These are phyloP conservation scores for Echinosophora koreensis DNA, from an alignment of 306 rosid genomes.

Conservation along the genomic window DNA sequence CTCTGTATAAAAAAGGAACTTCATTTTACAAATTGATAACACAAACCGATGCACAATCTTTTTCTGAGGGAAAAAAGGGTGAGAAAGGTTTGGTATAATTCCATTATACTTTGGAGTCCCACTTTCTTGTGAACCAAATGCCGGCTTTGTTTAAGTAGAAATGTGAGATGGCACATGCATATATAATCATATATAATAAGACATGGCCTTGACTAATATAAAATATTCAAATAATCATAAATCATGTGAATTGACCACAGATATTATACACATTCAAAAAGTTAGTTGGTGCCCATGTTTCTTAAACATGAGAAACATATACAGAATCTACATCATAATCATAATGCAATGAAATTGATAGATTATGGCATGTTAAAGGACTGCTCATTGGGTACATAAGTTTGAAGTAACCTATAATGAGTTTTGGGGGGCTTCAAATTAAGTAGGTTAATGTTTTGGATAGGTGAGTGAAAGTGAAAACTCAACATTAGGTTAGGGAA, in stretches of 20 bases:
- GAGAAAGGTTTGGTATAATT: conserved; percentile 42
- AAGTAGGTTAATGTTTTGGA: conserved; percentile 43
- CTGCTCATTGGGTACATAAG: conserved; percentile 24
- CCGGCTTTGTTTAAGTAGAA: conserved; percentile 46
- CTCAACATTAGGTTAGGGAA: conserved; percentile 51
- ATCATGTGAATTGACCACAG: conserved; percentile 54
- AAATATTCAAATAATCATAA: conserved; percentile 40
- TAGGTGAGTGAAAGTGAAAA: conserved; percentile 67
- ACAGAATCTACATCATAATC: conserved; percentile 28
- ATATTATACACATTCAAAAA: conserved; percentile 42
- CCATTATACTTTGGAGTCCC: conserved; percentile 46
- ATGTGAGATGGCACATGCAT: conserved; percentile 54
- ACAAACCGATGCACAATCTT: conserved; percentile 42
- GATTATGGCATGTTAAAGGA: conserved; percentile 4
- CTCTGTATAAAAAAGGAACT: conserved; percentile 32
- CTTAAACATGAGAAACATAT: conserved; percentile 44
- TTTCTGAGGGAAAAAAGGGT: conserved; percentile 44
- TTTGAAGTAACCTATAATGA: conserved; percentile 8
- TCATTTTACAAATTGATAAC: conserved; percentile 36
- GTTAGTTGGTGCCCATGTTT: conserved; percentile 45
- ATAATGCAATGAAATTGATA: conserved; percentile 6
- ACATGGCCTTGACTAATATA: conserved; percentile 27
- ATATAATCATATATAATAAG: conserved; percentile 27
- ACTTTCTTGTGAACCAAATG: conserved; percentile 34
- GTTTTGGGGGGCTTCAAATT: not conserved